Evolutionary conservation across 1,139 yeast species (phyloP).

Genomic region (Hemisphaericaspora subhashii): DNA sequence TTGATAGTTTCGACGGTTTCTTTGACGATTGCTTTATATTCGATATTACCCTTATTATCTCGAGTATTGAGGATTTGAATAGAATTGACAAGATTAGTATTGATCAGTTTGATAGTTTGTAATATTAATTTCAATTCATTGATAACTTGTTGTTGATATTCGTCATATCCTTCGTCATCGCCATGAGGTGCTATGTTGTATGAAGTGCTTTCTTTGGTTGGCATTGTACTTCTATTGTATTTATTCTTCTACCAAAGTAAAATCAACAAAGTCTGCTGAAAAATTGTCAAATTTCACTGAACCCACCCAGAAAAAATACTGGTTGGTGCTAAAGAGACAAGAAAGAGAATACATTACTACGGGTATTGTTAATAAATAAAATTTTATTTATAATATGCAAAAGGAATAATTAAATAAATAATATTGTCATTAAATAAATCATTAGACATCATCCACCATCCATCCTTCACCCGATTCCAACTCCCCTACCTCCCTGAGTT

Average conservation of each 20-base stretch:
- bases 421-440: background rate
- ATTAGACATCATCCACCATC: background rate
- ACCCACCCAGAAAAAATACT: too few species aligned
- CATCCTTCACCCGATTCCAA: background rate
- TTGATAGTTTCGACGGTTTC: slow-evolving; percentile 2
- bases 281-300: too few species aligned
- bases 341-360: background rate
- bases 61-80: slow-evolving; percentile 18
- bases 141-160: slow-evolving; percentile 26
- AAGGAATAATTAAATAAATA: background rate
- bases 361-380: background rate
- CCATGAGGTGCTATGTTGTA: background rate
- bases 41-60: background rate
- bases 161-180: slow-evolving; percentile 2
- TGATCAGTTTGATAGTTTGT: slow-evolving; percentile 30
- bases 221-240: background rate
- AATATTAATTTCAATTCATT: slow-evolving; percentile 35
- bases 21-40: background rate
- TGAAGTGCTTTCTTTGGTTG: background rate
- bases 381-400: background rate
- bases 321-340: slow-evolving; percentile 2
- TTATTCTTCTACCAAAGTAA: too few species aligned
- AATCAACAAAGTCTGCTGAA: too few species aligned
- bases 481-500: slow-evolving; percentile 1
- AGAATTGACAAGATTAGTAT: slow-evolving; percentile 27